Evolutionary conservation across 495 filamentous ascomycete genomes (phyloP), one percentile per base, ranked within the genome.

Genomic region (Penicillium canariense): DNA sequence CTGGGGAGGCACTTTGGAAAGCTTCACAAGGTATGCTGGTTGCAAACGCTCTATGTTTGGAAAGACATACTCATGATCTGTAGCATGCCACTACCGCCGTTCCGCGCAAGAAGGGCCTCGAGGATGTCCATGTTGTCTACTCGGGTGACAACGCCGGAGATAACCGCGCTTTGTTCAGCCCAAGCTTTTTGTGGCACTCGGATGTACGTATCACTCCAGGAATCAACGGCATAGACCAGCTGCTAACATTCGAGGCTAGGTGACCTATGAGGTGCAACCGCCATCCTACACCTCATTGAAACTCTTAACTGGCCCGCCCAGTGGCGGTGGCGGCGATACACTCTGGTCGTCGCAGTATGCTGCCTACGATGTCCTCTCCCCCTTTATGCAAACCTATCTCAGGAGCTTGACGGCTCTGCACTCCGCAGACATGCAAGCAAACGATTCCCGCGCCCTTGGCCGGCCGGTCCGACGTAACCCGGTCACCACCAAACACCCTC

Each of bases 211-310:
- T 0, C 5, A 0, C 6, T 1, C 15, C 18, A 35, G 26, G 15
- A 48, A 23, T 32, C 25, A 22, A 27, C 27, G 15, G 6, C 25
- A 20, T n/a, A 4, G 0, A 10, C n/a, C 25, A 18, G n/a, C 18
- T 30, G 12, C 8, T 31, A 43, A 44, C 14, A 23, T 15, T 43
- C 11, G 71, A 67, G 49, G 58, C 68, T 63, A 86, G 68, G 81
- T 86, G 8, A 87, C 87, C 0, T 90, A 89, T 49, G 88, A 92
- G 65, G 68, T 85, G 30, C 88, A 91, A 61, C 87, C 88, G n/a
- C 87, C 87, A 2, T 86, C 84, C 2, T 89, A 89, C 62, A 91
- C 88, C 5, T 82, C 84, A 5, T 73, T 91, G 30, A 87, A 87
- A 43, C 67, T 91, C 1, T 75, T 90, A 1, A 80, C 81, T 1